A percentile compares a stretch with the other conserved stretches of the same genome.
Conservation (phyloP, 2,329 filamentous ascomycete species). For the Cytospora leucostoma region DNA sequence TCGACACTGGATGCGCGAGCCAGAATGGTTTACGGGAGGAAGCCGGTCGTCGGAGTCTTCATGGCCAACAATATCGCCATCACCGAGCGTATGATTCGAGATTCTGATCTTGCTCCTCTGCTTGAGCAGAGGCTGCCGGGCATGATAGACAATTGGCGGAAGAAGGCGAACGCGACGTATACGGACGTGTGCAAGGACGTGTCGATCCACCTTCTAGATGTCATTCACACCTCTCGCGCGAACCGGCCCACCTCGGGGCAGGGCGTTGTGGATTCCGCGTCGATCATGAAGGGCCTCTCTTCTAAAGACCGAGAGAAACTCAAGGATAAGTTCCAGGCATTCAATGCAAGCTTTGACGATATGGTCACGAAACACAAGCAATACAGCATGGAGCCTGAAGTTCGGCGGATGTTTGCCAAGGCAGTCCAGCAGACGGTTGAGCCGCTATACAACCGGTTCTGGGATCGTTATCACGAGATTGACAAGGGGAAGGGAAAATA, state of each 20-base stretch:
- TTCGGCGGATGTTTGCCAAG: constrained; percentile 74
- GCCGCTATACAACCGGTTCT: constrained; percentile 91
- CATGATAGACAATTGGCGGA: constrained; percentile 80
- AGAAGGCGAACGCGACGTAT: constrained; percentile 80
- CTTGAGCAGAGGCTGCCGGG: constrained; percentile 63
- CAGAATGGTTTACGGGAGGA: constrained; percentile 71
- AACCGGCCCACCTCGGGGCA: constrained; percentile 72
- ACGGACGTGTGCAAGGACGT: constrained; percentile 87
- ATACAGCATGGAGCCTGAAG: constrained; percentile 88
- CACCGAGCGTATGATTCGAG: constrained; percentile 79
- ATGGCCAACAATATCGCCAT: constrained; percentile 85
- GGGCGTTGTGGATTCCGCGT: constrained; percentile 72
- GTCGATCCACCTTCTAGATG: constrained; percentile 81
- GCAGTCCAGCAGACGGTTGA: constrained; percentile 92
- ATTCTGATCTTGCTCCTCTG: constrained; percentile 75
- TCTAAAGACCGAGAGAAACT: constrained; percentile 95
- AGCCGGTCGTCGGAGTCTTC: constrained; percentile 82
- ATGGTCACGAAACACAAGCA: constrained; percentile 79
- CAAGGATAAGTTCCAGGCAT: constrained; percentile 92
- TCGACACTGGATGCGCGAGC: constrained; percentile 74
- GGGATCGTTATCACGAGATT: constrained; percentile 95
- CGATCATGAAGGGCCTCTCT: constrained; percentile 78
- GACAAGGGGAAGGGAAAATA: constrained; percentile 98
- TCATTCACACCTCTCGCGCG: constrained; percentile 81
- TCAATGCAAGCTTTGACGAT: constrained; percentile 90